Percentiles rank a stretch among this genome's conserved stretches.
Evolutionary conservation across 164 flowering plant genomes (phyloP).

Genomic region (Sedum album): DNA sequence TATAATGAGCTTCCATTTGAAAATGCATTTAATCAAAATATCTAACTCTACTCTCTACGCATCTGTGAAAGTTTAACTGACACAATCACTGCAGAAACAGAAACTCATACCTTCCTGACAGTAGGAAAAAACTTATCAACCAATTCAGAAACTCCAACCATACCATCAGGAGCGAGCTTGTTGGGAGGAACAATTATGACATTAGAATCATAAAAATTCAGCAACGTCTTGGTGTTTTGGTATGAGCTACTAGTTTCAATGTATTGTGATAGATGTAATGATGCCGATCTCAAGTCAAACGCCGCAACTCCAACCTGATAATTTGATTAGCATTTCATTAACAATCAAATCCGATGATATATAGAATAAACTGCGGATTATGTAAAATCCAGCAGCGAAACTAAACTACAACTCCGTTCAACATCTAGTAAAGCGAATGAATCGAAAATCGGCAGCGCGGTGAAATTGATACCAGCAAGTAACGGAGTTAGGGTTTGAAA

Average conservation of each 20-base stretch:
- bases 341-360: too few relatives aligned
- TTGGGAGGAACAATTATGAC: slow-evolving; percentile 84
- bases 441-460: not conserved
- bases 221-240: slow-evolving; percentile 85
- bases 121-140: slow-evolving; percentile 58
- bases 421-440: not conserved
- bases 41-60: not conserved
- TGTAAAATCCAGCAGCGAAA: too few relatives aligned
- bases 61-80: not conserved
- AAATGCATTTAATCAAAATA: not conserved
- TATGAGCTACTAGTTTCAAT: slow-evolving; percentile 94
- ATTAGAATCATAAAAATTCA: slow-evolving; percentile 84
- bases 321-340: not conserved
- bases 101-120: slow-evolving; percentile 55
- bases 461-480: not conserved
- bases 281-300: slow-evolving; percentile 84
- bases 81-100: not conserved
- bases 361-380: too few relatives aligned
- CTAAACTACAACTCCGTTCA: not conserved
- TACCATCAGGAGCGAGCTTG: slow-evolving; percentile 83
- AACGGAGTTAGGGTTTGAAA: not conserved
- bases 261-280: slow-evolving; percentile 92
- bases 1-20: not conserved
- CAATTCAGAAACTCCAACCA: slow-evolving; percentile 84
- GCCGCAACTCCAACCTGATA: slow-evolving; percentile 94